phyloP scores from a whole-genome alignment of 2,329 filamentous ascomycete genomes.

The Ophiostoma ulmi region DNA sequence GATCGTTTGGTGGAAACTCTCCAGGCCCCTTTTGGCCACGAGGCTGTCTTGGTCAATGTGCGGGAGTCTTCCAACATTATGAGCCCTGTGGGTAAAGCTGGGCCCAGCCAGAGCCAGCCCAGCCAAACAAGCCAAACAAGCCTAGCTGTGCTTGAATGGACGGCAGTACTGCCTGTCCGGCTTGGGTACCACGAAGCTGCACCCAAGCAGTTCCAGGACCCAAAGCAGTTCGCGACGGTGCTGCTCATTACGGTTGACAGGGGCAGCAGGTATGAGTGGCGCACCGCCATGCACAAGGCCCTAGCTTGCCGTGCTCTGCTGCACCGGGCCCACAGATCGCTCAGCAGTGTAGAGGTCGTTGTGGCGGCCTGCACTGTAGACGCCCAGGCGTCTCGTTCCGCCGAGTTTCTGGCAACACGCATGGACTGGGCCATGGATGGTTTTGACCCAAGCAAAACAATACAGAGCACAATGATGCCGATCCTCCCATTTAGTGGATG shows the following conservation, averaged over 20 bases:
- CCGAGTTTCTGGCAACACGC: background rate
- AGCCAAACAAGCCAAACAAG: too few species aligned
- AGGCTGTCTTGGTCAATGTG: background rate
- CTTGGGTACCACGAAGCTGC: background rate
- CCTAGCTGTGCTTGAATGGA: background rate
- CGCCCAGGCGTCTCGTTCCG: background rate
- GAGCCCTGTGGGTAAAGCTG: too few species aligned
- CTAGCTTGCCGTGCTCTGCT: background rate
- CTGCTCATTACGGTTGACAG: background rate
- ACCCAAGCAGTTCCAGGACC: background rate
- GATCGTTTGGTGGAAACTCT: background rate
- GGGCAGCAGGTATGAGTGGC: background rate
- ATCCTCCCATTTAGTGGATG: background rate
- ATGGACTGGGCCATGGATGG: background rate
- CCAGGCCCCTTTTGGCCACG: background rate
- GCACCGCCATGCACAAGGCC: background rate
- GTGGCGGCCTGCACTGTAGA: background rate
- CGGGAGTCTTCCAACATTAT: background rate
- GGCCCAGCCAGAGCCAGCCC: too few species aligned
- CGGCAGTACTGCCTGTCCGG: background rate
- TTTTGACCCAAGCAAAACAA: background rate
- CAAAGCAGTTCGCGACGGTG: background rate
- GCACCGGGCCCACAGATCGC: background rate
- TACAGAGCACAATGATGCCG: background rate
- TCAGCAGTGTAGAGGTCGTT: background rate